A percentile compares a stretch with the other conserved stretches of the same genome.
These are phyloP conservation scores for Berkeleyomyces basicola DNA, from an alignment of 2,329 filamentous ascomycete species.

Conservation along the genomic window DNA sequence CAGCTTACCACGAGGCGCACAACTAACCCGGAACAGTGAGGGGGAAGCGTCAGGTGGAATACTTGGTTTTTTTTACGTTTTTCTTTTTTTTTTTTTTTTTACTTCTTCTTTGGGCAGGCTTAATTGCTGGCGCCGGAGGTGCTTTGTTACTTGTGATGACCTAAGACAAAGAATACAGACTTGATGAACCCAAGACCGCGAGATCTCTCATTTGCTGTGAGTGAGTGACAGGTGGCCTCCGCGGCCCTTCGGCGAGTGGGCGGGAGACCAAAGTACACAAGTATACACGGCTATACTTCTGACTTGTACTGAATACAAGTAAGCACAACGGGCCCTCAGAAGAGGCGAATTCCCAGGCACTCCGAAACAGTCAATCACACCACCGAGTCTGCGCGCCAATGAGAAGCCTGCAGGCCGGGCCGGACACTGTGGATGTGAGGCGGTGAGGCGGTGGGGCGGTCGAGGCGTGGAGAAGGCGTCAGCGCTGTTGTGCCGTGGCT, in stretches of 20 bases:
- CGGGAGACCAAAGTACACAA: too few relatives aligned
- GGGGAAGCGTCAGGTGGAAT: slow-evolving; percentile 1
- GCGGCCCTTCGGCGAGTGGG: too few relatives aligned
- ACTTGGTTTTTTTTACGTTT: not conserved
- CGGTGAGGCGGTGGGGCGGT: not conserved
- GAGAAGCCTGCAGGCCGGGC: not conserved
- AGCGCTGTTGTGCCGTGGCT: not conserved
- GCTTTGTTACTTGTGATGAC: not conserved
- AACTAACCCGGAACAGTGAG: not conserved
- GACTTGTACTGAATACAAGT: too few relatives aligned
- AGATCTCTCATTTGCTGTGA: too few relatives aligned
- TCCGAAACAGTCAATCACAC: not conserved
- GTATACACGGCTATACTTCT: too few relatives aligned
- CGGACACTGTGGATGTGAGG: not conserved
- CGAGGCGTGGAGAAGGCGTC: not conserved
- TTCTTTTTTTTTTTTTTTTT: not conserved
- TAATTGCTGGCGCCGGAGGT: not conserved
- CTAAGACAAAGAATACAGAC: not conserved
- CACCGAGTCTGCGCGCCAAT: not conserved
- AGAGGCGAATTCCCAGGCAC: not conserved
- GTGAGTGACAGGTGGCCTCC: too few relatives aligned
- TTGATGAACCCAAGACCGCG: not conserved
- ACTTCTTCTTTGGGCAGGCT: not conserved
- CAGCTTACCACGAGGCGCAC: not conserved
- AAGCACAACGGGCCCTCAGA: not conserved